Conservation (phyloP, 257 asterid genomes). For the Thymus quinquecostatus region DNA sequence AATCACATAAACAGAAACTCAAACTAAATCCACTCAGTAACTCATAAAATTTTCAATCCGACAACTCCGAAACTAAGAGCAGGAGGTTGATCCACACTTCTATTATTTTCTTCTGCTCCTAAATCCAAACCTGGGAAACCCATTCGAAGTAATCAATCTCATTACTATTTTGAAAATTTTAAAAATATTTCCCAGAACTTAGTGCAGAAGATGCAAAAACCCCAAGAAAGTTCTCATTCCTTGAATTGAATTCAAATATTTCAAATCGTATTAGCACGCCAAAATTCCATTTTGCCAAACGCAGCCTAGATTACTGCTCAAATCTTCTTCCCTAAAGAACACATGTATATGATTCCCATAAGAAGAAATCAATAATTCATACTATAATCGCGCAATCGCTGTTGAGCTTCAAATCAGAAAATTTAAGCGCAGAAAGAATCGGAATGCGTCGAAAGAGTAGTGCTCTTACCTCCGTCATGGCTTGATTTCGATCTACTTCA, state of each 20-base stretch:
- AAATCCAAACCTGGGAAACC: neutral
- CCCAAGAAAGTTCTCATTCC: neutral
- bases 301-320: neutral
- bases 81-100: constrained; percentile 6
- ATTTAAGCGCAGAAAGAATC: neutral
- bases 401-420: constrained; percentile 18
- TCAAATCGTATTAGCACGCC: neutral
- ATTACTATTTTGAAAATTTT: constrained; percentile 1
- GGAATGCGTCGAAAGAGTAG: neutral
- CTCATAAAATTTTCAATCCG: neutral
- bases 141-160: neutral
- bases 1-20: neutral
- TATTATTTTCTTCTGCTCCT: neutral
- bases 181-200: neutral
- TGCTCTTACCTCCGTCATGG: constrained; percentile 84
- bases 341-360: neutral
- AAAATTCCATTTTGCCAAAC: neutral
- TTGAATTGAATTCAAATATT: constrained; percentile 23
- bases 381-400: neutral
- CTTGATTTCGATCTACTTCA: constrained; percentile 33
- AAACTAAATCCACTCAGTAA: neutral
- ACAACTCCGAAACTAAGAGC: neutral
- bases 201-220: neutral
- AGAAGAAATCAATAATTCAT: neutral
- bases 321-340: neutral